Conservation (phyloP, 139 green algal species). For the Chlamydomonas sp. region DNA sequence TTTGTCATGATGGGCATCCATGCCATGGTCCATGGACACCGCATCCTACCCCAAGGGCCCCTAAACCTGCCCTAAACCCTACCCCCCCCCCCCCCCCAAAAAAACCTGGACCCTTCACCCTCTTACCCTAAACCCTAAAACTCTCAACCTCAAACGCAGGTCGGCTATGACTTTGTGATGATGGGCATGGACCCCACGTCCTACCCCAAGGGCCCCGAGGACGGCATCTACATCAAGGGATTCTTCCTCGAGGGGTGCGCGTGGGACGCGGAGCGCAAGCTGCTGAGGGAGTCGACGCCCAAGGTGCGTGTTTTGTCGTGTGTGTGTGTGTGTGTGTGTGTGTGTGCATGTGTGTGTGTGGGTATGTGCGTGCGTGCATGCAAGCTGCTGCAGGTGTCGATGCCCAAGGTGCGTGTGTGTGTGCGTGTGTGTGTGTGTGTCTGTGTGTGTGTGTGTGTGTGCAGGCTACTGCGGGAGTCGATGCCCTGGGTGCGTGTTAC, state of each 20-base stretch:
- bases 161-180: conserved; percentile 66
- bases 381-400: too few species aligned
- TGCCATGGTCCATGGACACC: neutral
- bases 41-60: too few species aligned
- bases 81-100: too few species aligned
- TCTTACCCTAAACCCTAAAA: neutral
- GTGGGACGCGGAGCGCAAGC: conserved; percentile 43
- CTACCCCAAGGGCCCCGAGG: conserved; percentile 42
- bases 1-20: too few species aligned
- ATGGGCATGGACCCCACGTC: conserved; percentile 47
- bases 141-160: too few species aligned
- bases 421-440: neutral
- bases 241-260: conserved; percentile 63
- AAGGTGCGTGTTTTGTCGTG: conserved; percentile 29
- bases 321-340: conserved; percentile 12
- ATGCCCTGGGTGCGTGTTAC: too few species aligned
- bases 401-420: neutral
- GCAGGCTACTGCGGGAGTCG: too few species aligned
- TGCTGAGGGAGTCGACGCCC: conserved; percentile 48
- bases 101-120: too few species aligned
- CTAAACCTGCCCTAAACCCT: neutral
- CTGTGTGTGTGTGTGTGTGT: too few species aligned
- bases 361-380: too few species aligned
- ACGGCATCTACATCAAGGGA: conserved; percentile 64
- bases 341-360: too few species aligned